These are phyloP conservation scores for Suillus ampliporus DNA, from an alignment of 768 basidiomycete genomes.

Conservation along the genomic window DNA sequence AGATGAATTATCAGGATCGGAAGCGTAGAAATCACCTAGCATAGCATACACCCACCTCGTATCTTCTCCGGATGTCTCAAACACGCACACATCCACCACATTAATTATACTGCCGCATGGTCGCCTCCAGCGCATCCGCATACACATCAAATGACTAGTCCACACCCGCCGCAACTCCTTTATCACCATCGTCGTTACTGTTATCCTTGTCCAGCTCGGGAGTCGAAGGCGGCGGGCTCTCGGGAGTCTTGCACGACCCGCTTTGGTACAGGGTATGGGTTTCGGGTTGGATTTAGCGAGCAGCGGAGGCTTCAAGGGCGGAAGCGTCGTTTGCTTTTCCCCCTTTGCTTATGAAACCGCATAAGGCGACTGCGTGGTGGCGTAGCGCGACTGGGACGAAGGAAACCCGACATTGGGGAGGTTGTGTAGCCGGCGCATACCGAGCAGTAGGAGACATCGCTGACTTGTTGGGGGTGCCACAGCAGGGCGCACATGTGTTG, in stretches of 20 bases:
- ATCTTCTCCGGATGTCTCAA: background rate
- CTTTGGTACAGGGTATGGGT: conserved; percentile 1
- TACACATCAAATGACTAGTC: conserved; percentile 40
- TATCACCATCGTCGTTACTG: background rate
- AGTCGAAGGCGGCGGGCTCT: background rate
- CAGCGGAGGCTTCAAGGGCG: conserved; percentile 35
- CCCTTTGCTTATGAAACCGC: conserved; percentile 16
- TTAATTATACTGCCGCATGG: conserved; percentile 37
- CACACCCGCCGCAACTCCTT: conserved; percentile 7
- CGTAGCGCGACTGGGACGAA: conserved; percentile 23
- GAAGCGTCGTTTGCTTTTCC: conserved; percentile 19
- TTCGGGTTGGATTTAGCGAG: conserved; percentile 1
- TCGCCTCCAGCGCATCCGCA: conserved; percentile 32
- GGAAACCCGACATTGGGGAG: background rate
- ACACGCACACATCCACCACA: background rate
- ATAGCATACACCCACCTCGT: background rate
- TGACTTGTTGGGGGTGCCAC: background rate
- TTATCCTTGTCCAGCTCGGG: conserved; percentile 1
- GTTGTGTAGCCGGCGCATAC: conserved; percentile 31
- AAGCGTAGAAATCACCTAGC: background rate
- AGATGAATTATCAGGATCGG: background rate
- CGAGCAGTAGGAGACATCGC: conserved; percentile 27
- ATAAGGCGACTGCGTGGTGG: background rate
- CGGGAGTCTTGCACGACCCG: background rate
- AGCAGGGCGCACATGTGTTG: background rate